Base-by-base conservation (phyloP, 768 basidiomycete genomes). In the Termitomyces sp. region DNA sequence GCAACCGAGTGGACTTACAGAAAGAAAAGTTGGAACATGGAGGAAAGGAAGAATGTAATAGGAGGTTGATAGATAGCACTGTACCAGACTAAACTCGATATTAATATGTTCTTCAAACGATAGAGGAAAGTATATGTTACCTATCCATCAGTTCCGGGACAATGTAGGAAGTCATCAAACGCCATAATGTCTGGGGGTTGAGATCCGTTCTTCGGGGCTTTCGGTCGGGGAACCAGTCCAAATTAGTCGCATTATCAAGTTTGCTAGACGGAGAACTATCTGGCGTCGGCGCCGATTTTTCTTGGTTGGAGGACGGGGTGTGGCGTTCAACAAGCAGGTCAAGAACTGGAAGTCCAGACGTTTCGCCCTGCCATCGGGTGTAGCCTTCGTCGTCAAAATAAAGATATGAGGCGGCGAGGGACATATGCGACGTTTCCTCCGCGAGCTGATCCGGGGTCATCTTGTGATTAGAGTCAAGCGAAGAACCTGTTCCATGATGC, bases 141-240 rank as follows among this genome's bases (percentile, higher is more conserved):
- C 85, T 94, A 74, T 97, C 94, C 93, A 97, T 96, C 56, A 96
- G 80, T 68, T 95, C 93, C 9, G 94, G 92, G 4, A 85, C 84
- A 59, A 96, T 94, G 59, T 87, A 85, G 1, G 91, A 88, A 1
- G 94, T 95, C 68, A 96, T 89, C 20, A 90, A 79, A 61, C 89
- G 86, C 94, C 94, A 97, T 5, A 92, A 75, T 9, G 85, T 85
- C 74, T 95, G 92, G 10, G 95, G 93, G 68, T 95, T 92, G 60
- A 89, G 83, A 67, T 93, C 91, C 38, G 87, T 87, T 25, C 88
- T 83, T 48, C 84, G 80, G 5, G 85, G 85, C 20, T 84, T 86
- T 43, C 94, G 82, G 71, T 94, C 87, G 0, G 94, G 94, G 76
- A 96, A 96, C 89, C 89, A 92, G 54, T 86, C 83, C 12, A 75